Evolutionary conservation across 495 filamentous ascomycete genomes (phyloP).

Genomic region (Copromyces sp.): DNA sequence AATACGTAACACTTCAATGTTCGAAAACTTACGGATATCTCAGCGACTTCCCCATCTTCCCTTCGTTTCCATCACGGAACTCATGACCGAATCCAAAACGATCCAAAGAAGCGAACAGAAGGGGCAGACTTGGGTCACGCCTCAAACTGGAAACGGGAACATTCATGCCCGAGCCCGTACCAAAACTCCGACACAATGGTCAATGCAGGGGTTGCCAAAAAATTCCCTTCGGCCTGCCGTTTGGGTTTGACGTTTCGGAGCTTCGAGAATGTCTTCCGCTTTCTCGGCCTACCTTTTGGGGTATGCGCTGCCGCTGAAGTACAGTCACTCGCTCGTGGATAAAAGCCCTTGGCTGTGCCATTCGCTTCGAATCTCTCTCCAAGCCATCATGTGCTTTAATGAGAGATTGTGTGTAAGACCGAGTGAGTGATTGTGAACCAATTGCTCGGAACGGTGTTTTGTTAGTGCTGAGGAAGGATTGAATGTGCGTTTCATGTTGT

Average conservation of each 20-base stretch:
- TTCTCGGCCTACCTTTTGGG: background rate
- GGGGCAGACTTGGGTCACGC: background rate
- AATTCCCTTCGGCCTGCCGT: background rate
- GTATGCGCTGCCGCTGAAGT: background rate
- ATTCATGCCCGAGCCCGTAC: background rate
- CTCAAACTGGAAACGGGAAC: background rate
- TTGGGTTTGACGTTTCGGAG: background rate
- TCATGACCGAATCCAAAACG: background rate
- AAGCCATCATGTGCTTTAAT: background rate
- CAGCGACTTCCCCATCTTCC: background rate
- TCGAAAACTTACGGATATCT: background rate
- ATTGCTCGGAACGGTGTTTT: background rate
- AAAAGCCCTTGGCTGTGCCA: background rate
- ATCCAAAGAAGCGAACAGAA: background rate
- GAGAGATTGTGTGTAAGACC: background rate
- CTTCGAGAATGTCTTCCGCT: background rate
- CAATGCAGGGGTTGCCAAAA: background rate
- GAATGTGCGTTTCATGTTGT: background rate
- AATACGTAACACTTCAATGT: background rate
- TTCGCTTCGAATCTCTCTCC: background rate
- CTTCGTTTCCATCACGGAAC: background rate
- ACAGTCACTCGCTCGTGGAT: background rate
- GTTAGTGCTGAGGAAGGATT: background rate
- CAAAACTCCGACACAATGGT: background rate
- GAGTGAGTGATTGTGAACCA: background rate